A percentile compares a stretch with the other conserved stretches of the same genome.
Evolutionary conservation across 257 asterid species (phyloP).

Genomic region (Knoxia roxburghii): DNA sequence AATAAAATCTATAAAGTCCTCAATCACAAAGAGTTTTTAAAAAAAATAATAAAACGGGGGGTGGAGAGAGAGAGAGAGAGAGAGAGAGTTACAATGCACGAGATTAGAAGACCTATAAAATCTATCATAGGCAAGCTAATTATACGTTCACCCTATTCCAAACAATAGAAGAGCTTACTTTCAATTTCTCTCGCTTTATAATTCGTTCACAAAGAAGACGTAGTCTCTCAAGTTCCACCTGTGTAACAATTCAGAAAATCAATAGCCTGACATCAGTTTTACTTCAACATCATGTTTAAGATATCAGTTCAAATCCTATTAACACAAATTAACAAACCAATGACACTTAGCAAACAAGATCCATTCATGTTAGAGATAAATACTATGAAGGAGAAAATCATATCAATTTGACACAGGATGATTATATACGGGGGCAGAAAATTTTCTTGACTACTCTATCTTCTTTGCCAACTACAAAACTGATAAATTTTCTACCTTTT

Average conservation of each 20-base stretch:
- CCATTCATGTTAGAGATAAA: not conserved
- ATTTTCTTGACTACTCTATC: not conserved
- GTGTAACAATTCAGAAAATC: conserved; percentile 15
- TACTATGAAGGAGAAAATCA: too few relatives aligned
- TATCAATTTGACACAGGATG: not conserved
- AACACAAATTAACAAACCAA: not conserved
- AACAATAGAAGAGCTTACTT: conserved; percentile 42
- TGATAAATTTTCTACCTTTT: not conserved
- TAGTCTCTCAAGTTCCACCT: conserved; percentile 96
- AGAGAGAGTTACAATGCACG: too few relatives aligned
- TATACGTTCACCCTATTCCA: not conserved
- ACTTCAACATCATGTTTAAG: not conserved
- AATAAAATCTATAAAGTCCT: not conserved
- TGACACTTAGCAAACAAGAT: not conserved
- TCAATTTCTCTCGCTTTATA: conserved; percentile 83
- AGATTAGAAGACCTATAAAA: not conserved
- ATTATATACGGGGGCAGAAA: too few relatives aligned
- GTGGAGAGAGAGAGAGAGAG: too few relatives aligned
- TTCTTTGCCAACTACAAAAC: not conserved
- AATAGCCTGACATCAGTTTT: conserved; percentile 14
- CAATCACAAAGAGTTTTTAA: not conserved
- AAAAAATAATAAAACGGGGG: too few relatives aligned
- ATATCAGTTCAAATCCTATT: not conserved
- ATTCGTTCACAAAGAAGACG: conserved; percentile 97
- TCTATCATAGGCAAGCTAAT: not conserved